phyloP scores from a whole-genome alignment of 1,284 basidiomycete genomes.

The Marasmius fiardii region DNA sequence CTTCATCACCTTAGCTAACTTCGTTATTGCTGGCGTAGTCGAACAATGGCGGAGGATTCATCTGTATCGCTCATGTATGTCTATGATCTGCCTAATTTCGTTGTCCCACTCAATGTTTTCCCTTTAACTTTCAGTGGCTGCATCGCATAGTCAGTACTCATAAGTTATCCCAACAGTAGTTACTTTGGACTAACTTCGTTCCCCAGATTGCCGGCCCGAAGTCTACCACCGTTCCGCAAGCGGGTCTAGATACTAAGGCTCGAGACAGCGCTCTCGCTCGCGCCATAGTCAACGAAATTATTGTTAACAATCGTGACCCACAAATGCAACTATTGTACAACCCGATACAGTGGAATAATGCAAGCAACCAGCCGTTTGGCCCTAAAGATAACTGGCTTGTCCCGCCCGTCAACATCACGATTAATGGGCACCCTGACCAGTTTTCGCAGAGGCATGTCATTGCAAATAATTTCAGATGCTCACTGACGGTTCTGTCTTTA shows the following conservation, averaged over 20 bases:
- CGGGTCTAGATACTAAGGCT: conserved; percentile 52
- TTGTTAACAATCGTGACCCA: conserved; percentile 40
- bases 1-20: background rate
- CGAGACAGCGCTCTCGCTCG: conserved; percentile 51
- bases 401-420: conserved; percentile 32
- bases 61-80: conserved; percentile 57
- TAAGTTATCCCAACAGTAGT: background rate
- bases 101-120: background rate
- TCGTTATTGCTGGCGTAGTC: conserved; percentile 29
- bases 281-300: conserved; percentile 43
- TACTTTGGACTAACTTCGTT: background rate
- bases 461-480: background rate
- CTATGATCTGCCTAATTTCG: background rate
- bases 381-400: conserved; percentile 43
- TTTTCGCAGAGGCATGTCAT: conserved; percentile 42
- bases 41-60: conserved; percentile 62
- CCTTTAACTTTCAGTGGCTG: conserved; percentile 42
- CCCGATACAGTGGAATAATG: conserved; percentile 47
- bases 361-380: conserved; percentile 42
- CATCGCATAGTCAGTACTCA: conserved; percentile 49
- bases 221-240: conserved; percentile 49
- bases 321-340: conserved; percentile 45
- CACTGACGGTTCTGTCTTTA: conserved; percentile 17
- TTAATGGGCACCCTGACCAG: conserved; percentile 46
- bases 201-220: conserved; percentile 52